Conservation (phyloP, 805 yeast species). For the Candida manassasensis region DNA sequence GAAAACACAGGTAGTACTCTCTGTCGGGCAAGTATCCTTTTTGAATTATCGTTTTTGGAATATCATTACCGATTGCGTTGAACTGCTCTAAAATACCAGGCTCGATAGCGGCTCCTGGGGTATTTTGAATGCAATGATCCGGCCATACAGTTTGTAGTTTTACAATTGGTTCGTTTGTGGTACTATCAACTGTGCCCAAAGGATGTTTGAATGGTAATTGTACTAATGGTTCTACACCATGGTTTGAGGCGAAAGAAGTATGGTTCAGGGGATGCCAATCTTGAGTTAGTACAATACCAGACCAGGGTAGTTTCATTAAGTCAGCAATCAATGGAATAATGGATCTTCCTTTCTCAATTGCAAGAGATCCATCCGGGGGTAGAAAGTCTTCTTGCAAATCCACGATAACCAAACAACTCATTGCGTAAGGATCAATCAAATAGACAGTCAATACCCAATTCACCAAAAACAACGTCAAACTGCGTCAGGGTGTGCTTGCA, state of each 20-base stretch:
- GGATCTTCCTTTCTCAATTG: conserved; percentile 60
- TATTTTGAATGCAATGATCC: conserved; percentile 76
- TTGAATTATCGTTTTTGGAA: conserved; percentile 42
- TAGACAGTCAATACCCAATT: too few relatives aligned
- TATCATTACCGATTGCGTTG: conserved; percentile 24
- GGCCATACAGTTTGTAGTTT: conserved; percentile 71
- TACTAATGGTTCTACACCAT: conserved; percentile 49
- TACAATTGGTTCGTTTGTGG: conserved; percentile 19
- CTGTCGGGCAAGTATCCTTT: conserved; percentile 72
- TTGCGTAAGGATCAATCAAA: too few relatives aligned
- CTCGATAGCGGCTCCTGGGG: conserved; percentile 64
- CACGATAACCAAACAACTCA: conserved; percentile 69
- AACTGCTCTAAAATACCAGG: conserved; percentile 39
- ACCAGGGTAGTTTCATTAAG: conserved; percentile 53
- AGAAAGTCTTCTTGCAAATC: conserved; percentile 87
- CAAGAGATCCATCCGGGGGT: conserved; percentile 73
- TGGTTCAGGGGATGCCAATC: conserved; percentile 89
- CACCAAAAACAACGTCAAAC: too few relatives aligned
- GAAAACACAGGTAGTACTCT: conserved; percentile 85
- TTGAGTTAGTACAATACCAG: conserved; percentile 62
- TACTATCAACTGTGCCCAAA: conserved; percentile 19
- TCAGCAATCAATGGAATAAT: conserved; percentile 50
- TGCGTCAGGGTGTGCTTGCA: too few relatives aligned
- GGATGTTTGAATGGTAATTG: conserved; percentile 50
- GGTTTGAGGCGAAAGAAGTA: conserved; percentile 74